Evolutionary conservation across 2,329 filamentous ascomycete species (phyloP).

Genomic region (Westerdykella aurantiaca): DNA sequence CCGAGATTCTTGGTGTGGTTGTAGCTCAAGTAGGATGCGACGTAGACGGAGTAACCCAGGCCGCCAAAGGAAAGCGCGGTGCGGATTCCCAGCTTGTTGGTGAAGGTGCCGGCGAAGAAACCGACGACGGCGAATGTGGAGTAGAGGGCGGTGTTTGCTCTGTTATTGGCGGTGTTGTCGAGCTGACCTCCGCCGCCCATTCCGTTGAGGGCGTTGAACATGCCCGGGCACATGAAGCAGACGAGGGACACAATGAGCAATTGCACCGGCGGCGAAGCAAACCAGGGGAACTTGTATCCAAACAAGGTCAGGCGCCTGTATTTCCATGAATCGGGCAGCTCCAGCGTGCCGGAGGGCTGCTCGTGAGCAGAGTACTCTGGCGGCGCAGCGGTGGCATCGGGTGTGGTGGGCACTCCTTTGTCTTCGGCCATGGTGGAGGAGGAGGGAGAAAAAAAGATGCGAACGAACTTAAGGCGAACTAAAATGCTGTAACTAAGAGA

Average conservation of each 20-base stretch:
- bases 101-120: slow-evolving; percentile 64
- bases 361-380: slow-evolving; percentile 30
- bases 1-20: slow-evolving; percentile 61
- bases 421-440: slow-evolving; percentile 22
- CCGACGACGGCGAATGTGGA: slow-evolving; percentile 63
- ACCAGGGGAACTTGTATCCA: slow-evolving; percentile 42
- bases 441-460: not conserved
- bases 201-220: slow-evolving; percentile 50
- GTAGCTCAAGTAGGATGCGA: slow-evolving; percentile 64
- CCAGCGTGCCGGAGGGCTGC: slow-evolving; percentile 21
- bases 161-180: slow-evolving; percentile 52
- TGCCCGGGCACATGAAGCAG: slow-evolving; percentile 51
- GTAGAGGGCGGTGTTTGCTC: slow-evolving; percentile 66
- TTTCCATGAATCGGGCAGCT: slow-evolving; percentile 43
- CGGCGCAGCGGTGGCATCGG: slow-evolving; percentile 16
- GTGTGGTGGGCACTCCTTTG: slow-evolving; percentile 15
- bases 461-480: too few species aligned
- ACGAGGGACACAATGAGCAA: slow-evolving; percentile 47
- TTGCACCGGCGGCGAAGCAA: slow-evolving; percentile 46
- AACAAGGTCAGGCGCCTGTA: slow-evolving; percentile 42
- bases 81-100: slow-evolving; percentile 69
- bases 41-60: slow-evolving; percentile 70
- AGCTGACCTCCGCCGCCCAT: slow-evolving; percentile 48
- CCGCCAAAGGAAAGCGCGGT: slow-evolving; percentile 65
- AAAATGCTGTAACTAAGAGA: too few species aligned